phyloP scores from a whole-genome alignment of 371 early-diverging fungal genomes.

The Mucor plumbeus region DNA sequence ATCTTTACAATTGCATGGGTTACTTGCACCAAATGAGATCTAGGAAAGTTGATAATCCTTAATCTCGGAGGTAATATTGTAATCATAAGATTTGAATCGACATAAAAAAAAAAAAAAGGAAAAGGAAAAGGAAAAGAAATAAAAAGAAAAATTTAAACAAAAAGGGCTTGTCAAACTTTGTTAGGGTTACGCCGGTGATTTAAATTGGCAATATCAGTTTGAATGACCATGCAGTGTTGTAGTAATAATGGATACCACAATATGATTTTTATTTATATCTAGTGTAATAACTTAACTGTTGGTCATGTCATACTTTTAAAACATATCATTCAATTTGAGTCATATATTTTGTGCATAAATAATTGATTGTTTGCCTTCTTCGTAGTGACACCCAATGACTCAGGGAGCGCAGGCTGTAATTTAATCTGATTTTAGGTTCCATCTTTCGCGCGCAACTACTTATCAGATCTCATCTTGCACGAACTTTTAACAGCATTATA shows the following conservation, averaged over 20 bases:
- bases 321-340: too few species aligned
- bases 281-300: too few species aligned
- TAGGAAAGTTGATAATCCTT: constrained; percentile 21
- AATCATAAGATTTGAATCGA: constrained; percentile 19
- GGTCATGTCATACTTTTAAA: too few species aligned
- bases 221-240: not conserved
- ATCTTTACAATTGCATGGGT: constrained; percentile 61
- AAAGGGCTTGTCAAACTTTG: not conserved
- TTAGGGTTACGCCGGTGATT: not conserved
- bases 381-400: not conserved
- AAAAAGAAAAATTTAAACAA: not conserved
- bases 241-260: too few species aligned
- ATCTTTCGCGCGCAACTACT: too few species aligned
- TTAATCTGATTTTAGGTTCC: not conserved
- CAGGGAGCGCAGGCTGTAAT: not conserved
- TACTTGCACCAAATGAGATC: constrained; percentile 17
- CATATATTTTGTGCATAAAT: too few species aligned
- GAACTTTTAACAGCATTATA: too few species aligned
- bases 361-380: too few species aligned
- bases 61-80: constrained; percentile 20
- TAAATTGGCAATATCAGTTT: not conserved
- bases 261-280: too few species aligned
- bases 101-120: not conserved
- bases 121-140: not conserved
- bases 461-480: too few species aligned